A percentile compares a stretch with the other conserved stretches of the same genome.
phyloP scores from a whole-genome alignment of 2,329 filamentous ascomycete species.

The Aspergillus tubingensis region DNA sequence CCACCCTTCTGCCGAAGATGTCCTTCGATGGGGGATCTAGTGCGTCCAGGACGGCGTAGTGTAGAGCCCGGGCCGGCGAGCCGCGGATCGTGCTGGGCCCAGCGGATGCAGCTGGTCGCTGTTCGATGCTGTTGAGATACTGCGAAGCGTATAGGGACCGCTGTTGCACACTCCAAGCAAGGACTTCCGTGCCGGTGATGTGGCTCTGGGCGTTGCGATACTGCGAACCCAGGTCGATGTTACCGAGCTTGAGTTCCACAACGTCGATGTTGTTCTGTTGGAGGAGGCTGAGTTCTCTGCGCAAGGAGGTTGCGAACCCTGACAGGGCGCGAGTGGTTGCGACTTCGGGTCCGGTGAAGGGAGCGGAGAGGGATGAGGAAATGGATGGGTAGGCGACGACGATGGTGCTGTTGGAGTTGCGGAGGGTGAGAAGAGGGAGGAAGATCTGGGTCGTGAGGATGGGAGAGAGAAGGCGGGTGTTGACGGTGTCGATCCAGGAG shows the following conservation, averaged over 20 bases:
- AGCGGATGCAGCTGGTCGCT: conserved; percentile 40
- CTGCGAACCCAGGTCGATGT: conserved; percentile 77
- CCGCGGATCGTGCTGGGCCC: conserved; percentile 54
- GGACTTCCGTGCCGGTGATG: conserved; percentile 53
- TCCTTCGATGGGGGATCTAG: conserved; percentile 58
- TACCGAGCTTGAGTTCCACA: conserved; percentile 85
- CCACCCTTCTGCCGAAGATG: conserved; percentile 40
- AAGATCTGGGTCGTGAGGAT: conserved; percentile 88
- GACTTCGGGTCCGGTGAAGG: conserved; percentile 70
- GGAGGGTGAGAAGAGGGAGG: conserved; percentile 71
- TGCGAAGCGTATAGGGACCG: conserved; percentile 51
- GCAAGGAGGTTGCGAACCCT: conserved; percentile 78
- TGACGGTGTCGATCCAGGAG: conserved; percentile 84
- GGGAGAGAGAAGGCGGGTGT: conserved; percentile 86
- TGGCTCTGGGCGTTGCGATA: conserved; percentile 47
- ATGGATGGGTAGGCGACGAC: conserved; percentile 49
- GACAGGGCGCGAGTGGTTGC: conserved; percentile 83
- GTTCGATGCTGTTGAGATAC: conserved; percentile 48
- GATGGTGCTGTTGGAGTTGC: conserved; percentile 54
- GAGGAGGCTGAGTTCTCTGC: conserved; percentile 74
- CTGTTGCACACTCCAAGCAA: conserved; percentile 62
- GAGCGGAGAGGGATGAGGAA: conserved; percentile 46
- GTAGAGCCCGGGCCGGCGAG: conserved; percentile 74
- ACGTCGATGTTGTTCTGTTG: conserved; percentile 65
- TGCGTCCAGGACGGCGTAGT: conserved; percentile 88